Evolutionary conservation across 2,329 filamentous ascomycete species (phyloP).

Genomic region (Colletotrichum tanaceti): DNA sequence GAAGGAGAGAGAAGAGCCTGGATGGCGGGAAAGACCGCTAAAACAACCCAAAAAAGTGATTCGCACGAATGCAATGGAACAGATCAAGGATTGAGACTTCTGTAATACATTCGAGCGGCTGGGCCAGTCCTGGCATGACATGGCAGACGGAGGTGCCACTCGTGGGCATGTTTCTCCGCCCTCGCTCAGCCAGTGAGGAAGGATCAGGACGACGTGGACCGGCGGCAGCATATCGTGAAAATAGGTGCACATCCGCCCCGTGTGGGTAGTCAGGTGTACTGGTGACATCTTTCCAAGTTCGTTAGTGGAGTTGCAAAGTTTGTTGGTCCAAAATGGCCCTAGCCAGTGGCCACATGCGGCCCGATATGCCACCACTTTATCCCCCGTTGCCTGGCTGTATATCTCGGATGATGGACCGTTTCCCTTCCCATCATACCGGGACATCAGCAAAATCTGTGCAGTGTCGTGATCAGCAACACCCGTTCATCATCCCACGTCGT

Average conservation of each 20-base stretch:
- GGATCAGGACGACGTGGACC: background rate
- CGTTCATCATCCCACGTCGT: background rate
- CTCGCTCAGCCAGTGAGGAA: background rate
- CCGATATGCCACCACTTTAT: background rate
- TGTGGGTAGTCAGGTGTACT: background rate
- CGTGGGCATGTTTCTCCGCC: background rate
- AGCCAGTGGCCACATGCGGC: background rate
- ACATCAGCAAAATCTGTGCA: background rate
- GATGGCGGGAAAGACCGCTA: background rate
- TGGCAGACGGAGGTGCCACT: background rate
- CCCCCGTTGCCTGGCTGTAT: background rate
- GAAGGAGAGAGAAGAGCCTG: background rate
- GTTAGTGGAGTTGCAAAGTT: background rate
- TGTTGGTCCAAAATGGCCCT: background rate
- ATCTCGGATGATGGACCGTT: background rate
- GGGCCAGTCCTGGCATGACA: background rate
- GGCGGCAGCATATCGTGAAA: constrained; percentile 1
- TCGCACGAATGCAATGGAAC: background rate
- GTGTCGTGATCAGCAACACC: background rate
- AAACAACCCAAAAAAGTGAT: too few relatives aligned
- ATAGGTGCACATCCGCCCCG: constrained; percentile 5
- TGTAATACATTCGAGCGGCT: background rate
- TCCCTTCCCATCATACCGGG: background rate
- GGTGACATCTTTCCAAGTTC: background rate
- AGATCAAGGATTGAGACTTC: background rate